Conservation (phyloP, 2,329 filamentous ascomycete genomes). For the Ramichloridium luteum region DNA sequence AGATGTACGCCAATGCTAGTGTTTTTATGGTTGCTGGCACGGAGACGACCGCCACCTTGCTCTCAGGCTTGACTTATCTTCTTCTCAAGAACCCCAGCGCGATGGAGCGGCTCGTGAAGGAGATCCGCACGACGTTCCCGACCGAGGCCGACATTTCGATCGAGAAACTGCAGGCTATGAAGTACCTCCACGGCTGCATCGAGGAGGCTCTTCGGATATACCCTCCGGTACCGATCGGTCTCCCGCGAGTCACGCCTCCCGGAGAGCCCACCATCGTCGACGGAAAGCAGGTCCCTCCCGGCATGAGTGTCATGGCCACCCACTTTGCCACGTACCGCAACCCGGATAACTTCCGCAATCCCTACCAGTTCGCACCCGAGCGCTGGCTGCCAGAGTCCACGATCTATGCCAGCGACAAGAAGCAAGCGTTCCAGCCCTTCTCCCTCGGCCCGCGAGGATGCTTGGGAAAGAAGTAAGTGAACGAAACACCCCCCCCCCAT, state of each 20-base stretch:
- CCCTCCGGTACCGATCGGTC: constrained; percentile 33
- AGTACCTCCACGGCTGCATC: constrained; percentile 35
- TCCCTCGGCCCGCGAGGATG: constrained; percentile 27
- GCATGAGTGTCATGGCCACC: constrained; percentile 9
- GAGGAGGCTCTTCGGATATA: constrained; percentile 36
- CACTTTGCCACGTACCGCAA: constrained; percentile 18
- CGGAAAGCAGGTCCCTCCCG: constrained; percentile 17
- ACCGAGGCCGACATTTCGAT: constrained; percentile 17
- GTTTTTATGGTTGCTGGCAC: constrained; percentile 50
- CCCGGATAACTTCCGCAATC: constrained; percentile 19
- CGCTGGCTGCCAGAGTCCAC: constrained; percentile 27
- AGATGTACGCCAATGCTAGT: constrained; percentile 23
- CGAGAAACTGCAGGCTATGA: constrained; percentile 13
- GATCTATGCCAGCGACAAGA: constrained; percentile 16
- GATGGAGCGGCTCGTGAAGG: constrained; percentile 42
- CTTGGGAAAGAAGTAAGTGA: constrained; percentile 23
- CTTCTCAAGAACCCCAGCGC: constrained; percentile 49
- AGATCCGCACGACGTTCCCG: constrained; percentile 38
- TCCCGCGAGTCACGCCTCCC: constrained; percentile 18
- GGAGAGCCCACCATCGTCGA: constrained; percentile 18
- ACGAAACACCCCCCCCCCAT: constrained; percentile 7
- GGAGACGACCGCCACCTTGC: constrained; percentile 65
- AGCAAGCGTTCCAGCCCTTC: constrained; percentile 21
- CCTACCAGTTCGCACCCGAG: constrained; percentile 24
- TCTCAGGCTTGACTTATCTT: constrained; percentile 60